These are phyloP conservation scores for Mycosphaerelloides madeirae DNA, from an alignment of 2,329 filamentous ascomycete species.

Conservation along the genomic window DNA sequence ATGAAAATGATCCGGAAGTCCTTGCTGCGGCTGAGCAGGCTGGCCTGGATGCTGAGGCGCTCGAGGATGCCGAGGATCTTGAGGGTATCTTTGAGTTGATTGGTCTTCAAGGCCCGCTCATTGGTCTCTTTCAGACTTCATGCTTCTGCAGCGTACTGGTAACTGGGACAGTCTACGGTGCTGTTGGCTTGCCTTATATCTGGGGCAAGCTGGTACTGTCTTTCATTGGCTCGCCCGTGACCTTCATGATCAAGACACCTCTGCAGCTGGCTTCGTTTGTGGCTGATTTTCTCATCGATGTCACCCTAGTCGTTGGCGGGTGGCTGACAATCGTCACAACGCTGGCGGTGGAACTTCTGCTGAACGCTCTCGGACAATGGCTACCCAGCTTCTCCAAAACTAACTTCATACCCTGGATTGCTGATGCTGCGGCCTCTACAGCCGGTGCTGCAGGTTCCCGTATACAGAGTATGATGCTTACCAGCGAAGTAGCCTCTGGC, in stretches of 20 bases:
- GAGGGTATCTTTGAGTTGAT: slow-evolving; percentile 95
- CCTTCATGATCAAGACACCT: slow-evolving; percentile 62
- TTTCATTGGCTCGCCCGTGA: slow-evolving; percentile 70
- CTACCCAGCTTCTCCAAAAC: slow-evolving; percentile 8
- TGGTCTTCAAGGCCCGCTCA: slow-evolving; percentile 89
- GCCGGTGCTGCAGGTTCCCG: slow-evolving; percentile 20
- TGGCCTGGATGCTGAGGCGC: slow-evolving; percentile 66
- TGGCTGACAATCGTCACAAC: slow-evolving; percentile 17
- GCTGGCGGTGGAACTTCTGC: slow-evolving; percentile 8
- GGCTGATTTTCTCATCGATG: slow-evolving; percentile 76
- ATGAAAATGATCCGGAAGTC: slow-evolving; percentile 48
- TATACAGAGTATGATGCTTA: slow-evolving; percentile 19
- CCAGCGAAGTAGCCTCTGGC: slow-evolving; percentile 8
- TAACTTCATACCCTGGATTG: slow-evolving; percentile 13
- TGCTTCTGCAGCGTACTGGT: slow-evolving; percentile 91
- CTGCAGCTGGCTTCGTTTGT: slow-evolving; percentile 66
- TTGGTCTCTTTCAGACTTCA: slow-evolving; percentile 86
- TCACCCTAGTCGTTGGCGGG: slow-evolving; percentile 57
- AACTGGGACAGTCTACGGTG: slow-evolving; percentile 75
- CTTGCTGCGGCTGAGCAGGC: slow-evolving; percentile 62
- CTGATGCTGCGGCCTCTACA: slow-evolving; percentile 18
- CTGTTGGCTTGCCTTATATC: slow-evolving; percentile 88
- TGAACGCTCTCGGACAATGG: slow-evolving; percentile 9
- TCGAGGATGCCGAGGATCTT: slow-evolving; percentile 84
- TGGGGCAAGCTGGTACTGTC: slow-evolving; percentile 80